These are phyloP conservation scores for Kondoa malvinella DNA, from an alignment of 768 basidiomycete genomes.

Conservation along the genomic window DNA sequence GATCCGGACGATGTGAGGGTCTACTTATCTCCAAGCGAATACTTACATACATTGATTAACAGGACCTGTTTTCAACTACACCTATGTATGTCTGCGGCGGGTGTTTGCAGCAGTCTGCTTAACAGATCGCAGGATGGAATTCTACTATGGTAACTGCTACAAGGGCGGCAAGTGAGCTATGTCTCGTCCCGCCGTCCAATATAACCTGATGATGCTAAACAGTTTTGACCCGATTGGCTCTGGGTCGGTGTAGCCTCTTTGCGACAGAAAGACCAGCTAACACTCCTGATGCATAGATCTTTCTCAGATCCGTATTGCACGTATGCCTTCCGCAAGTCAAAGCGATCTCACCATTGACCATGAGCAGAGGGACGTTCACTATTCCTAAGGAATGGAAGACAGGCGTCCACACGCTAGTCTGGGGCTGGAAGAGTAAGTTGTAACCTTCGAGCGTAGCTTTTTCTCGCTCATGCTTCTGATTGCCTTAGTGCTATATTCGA, in stretches of 20 bases:
- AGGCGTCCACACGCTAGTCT: background rate
- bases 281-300: background rate
- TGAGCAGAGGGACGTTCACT: background rate
- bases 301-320: background rate
- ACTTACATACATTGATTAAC: background rate
- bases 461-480: background rate
- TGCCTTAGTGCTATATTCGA: no score
- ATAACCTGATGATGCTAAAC: no score
- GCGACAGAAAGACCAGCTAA: background rate
- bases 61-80: background rate
- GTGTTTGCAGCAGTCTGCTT: no score
- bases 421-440: background rate
- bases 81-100: no score
- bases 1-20: background rate
- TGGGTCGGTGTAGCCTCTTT: no score
- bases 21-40: no score
- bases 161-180: background rate
- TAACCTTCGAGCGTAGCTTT: background rate
- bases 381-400: background rate
- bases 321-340: background rate
- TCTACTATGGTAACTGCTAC: background rate
- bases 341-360: no score
- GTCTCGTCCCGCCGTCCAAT: no score
- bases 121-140: no score
- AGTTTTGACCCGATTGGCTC: no score